Evolutionary conservation across 257 asterid genomes (phyloP), one percentile per base, ranked within the genome.

Genomic region (Asclepias syriaca): DNA sequence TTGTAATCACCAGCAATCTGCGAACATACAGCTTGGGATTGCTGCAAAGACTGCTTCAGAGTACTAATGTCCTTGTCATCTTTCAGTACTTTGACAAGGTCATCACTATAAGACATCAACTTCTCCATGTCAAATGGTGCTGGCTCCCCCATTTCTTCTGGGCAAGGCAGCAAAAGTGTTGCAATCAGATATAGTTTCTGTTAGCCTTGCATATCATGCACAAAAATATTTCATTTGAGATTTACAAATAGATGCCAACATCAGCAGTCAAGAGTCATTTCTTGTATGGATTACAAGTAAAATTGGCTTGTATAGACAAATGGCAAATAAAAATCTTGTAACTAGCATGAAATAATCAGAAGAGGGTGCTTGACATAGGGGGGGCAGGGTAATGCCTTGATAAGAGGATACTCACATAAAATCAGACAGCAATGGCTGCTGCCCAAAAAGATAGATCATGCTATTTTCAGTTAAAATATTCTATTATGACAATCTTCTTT

Each of bases 1-100:
- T 71, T 70, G 77, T 74, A 75, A 78, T 90, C 89, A 50, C 81
- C 71, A 63, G 68, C 72, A 65, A 88, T 84, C 63, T 85, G 93
- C 39, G 88, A 82, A 24, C 70, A 89, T 69, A 90, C 89, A 60
- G 82, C 74, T 29, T 76, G 68, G 29, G 82, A 83, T 34, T 85
- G 94, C 43, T 77, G 78, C 66, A 81, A 77, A 71, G 83, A 80
- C 65, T 85, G 87, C 77, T 83, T 86, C 69, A 86, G 84, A 71
- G 21, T 71, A 50, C 22, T 75, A 60, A 70, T 48, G 61, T 89
- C 94, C 74, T 82, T 87, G 18, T 82, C 89, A 39, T 81, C 80
- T 46, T 81, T 83, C 80, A 92, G 70, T 5, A 92, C 66, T 46
- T 74, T 81, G 22, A 85, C 77, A 73, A 93, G 81, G 74, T 87